Percentiles rank a stretch among this genome's conserved stretches.
Conservation (phyloP, 2,329 filamentous ascomycete genomes). For the Fusarium verrucosum region DNA sequence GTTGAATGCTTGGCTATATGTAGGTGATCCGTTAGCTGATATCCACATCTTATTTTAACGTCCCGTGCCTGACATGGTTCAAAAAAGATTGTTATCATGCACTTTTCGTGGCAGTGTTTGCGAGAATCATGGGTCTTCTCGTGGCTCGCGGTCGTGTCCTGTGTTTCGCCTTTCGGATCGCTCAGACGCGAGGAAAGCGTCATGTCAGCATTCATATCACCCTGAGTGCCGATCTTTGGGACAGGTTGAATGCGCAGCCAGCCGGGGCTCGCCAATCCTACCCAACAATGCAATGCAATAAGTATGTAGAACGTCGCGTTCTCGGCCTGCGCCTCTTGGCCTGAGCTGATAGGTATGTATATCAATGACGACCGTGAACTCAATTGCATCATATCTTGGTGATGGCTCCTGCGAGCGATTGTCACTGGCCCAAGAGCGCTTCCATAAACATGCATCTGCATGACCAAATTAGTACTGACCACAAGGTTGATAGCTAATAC, state of each 20-base stretch:
- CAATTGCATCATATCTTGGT: slow-evolving; percentile 65
- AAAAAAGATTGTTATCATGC: neutral
- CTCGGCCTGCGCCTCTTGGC: slow-evolving; percentile 43
- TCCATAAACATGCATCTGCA: slow-evolving; percentile 75
- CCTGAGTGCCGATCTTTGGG: slow-evolving; percentile 34
- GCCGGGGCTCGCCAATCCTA: slow-evolving; percentile 32
- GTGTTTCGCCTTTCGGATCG: slow-evolving; percentile 13
- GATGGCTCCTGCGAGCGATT: slow-evolving; percentile 73
- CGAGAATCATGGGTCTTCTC: neutral
- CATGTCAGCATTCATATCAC: slow-evolving; percentile 26
- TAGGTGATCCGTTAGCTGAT: slow-evolving; percentile 3
- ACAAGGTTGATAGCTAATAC: slow-evolving; percentile 4
- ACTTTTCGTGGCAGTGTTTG: neutral
- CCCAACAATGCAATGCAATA: slow-evolving; percentile 33
- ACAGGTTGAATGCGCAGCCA: slow-evolving; percentile 28
- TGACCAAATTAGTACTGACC: slow-evolving; percentile 2
- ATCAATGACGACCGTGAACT: slow-evolving; percentile 52
- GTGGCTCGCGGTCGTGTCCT: neutral
- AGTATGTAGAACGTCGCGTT: slow-evolving; percentile 17
- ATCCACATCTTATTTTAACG: slow-evolving; percentile 21
- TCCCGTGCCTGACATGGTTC: neutral
- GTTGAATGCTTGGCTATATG: neutral
- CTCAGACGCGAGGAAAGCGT: slow-evolving; percentile 18
- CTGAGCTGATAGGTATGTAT: slow-evolving; percentile 68
- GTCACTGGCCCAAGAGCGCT: slow-evolving; percentile 68